Base-by-base conservation (phyloP, 176 grass and related monocot species). In the Ensete ventricosum region DNA sequence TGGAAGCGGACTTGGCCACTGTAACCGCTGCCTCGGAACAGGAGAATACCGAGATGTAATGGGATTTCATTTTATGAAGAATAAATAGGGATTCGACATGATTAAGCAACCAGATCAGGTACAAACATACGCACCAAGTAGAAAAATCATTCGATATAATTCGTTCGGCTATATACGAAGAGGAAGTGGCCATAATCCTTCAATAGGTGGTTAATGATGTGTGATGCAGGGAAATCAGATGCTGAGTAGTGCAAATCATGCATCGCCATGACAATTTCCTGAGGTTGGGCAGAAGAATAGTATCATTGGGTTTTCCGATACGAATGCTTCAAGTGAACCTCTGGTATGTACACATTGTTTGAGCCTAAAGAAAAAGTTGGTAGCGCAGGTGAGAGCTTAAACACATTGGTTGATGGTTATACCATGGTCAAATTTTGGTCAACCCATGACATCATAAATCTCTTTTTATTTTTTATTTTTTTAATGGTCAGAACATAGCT, bases 31-130 rank as follows among this genome's bases (percentile, higher is more conserved):
- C 73, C 86, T 89, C 67, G 90, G 90, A 67, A 86, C 90, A 17
- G 90, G 86, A 69, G 90, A 92, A 80, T 92, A 82, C 79, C 74
- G 86, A 55, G 90, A 89, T 86, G 82, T 84, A 24, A 86, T 92
- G 81, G 90, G 90, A 26, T 92, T 92, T 79, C 90, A 92, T 76
- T 89, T 92, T 72, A 86, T 62, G 62, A 76, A 82, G 53, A 65
- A 34, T 14, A 75, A 75, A 5, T 65, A 26, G 23, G 13, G 13
- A 27, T 65, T 23, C 24, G n/a, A 65, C 63, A 8, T 25, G 23
- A 65, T 65, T 26, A 26, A 2, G 23, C 63, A 25, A 14, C 63
- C 23, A 25, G 0, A 43, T 43, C 34, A 43, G 34, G 34, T 43
- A 43, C 34, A 43, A 43, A 43, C 34, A 43, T 6, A 43, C 4